Percentiles rank a stretch among this genome's conserved stretches.
Conservation (phyloP, 345 rosid species). For the Camelina laxa region DNA sequence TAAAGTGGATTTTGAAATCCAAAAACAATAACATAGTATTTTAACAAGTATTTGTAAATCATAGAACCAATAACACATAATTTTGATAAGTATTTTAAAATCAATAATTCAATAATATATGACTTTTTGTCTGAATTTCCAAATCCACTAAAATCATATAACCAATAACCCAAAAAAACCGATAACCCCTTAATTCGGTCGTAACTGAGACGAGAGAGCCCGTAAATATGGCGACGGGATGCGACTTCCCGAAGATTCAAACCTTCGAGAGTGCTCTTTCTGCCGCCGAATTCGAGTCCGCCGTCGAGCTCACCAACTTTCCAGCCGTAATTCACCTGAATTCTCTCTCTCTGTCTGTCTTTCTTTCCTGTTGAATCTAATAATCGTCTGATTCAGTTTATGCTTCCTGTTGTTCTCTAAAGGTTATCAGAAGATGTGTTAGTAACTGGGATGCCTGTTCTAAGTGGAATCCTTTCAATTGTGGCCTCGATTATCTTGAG, state of each 20-base stretch:
- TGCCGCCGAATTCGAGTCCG: conserved; percentile 57
- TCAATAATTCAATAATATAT: no score
- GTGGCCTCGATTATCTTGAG: conserved; percentile 84
- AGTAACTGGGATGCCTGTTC: conserved; percentile 68
- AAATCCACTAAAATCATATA: no score
- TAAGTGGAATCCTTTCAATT: conserved; percentile 69
- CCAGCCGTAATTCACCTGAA: conserved; percentile 58
- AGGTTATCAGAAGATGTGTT: conserved; percentile 69
- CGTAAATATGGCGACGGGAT: conserved; percentile 38
- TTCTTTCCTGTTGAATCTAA: conserved; percentile 1
- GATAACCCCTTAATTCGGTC: no score
- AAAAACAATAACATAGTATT: no score
- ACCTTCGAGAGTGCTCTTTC: conserved; percentile 59
- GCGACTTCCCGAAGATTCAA: conserved; percentile 45
- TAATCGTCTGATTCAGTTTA: conserved; percentile 2
- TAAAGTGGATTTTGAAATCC: no score
- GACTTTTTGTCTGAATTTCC: no score
- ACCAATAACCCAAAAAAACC: no score
- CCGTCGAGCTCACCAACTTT: conserved; percentile 66
- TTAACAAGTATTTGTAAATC: no score
- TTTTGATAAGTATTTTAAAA: no score
- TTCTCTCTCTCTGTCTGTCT: background rate
- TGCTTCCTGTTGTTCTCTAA: conserved; percentile 32
- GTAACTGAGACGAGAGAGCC: no score
- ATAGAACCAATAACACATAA: no score